Percentiles rank a stretch among this genome's conserved stretches.
Conservation (phyloP, 805 yeast species). For the Barnettozyma sp. region DNA sequence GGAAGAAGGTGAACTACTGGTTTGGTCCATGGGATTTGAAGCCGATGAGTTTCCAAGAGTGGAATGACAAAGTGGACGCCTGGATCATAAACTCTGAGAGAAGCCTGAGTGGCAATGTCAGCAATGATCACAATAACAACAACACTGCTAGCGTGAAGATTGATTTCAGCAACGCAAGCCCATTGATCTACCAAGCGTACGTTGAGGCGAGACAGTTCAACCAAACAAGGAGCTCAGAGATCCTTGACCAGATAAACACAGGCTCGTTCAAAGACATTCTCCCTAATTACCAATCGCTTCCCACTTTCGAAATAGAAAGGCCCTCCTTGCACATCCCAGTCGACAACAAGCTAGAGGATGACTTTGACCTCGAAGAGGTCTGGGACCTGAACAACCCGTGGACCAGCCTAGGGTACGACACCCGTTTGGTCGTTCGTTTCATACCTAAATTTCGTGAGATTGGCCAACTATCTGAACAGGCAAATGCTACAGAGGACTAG, state of each 20-base stretch:
- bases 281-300: constrained; percentile 15
- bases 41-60: constrained; percentile 43
- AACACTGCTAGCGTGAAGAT: background rate
- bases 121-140: background rate
- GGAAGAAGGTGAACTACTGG: constrained; percentile 51
- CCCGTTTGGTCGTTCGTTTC: constrained; percentile 19
- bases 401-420: constrained; percentile 18
- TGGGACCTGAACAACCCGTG: constrained; percentile 26
- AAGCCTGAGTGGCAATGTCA: background rate
- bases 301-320: constrained; percentile 10
- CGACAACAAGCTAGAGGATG: constrained; percentile 18
- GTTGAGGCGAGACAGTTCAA: constrained; percentile 14
- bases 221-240: constrained; percentile 16
- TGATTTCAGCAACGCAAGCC: constrained; percentile 6
- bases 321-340: constrained; percentile 12
- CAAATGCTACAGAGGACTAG: no score
- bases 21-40: constrained; percentile 54
- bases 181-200: constrained; percentile 13
- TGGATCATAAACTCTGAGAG: constrained; percentile 23
- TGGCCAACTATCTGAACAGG: constrained; percentile 5
- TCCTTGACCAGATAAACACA: constrained; percentile 15
- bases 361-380: constrained; percentile 21
- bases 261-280: constrained; percentile 14
- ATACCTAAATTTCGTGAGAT: constrained; percentile 21
- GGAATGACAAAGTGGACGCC: constrained; percentile 21